These are phyloP conservation scores for Moricandia moricandioides DNA, from an alignment of 345 rosid species.

Conservation along the genomic window DNA sequence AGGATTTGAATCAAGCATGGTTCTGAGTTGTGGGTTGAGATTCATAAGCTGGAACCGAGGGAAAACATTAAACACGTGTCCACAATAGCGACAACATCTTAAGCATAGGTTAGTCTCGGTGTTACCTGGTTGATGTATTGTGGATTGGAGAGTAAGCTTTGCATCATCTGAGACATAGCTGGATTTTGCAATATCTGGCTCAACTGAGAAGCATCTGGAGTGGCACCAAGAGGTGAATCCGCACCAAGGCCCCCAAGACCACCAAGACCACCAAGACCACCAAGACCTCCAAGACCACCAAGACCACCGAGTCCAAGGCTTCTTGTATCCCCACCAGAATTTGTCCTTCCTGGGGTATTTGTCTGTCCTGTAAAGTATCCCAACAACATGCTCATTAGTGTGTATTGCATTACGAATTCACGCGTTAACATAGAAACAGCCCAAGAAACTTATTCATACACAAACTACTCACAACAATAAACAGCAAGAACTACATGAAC, in stretches of 20 bases:
- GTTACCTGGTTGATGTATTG: conserved; percentile 81
- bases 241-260: conserved; percentile 66
- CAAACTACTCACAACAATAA: background rate
- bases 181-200: conserved; percentile 82
- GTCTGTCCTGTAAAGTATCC: conserved; percentile 38
- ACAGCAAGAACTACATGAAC: background rate
- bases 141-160: conserved; percentile 68
- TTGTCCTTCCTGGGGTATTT: conserved; percentile 50
- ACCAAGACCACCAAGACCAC: conserved; percentile 59
- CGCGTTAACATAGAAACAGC: background rate
- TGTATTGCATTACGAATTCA: background rate
- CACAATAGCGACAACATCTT: background rate
- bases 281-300: conserved; percentile 61
- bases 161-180: conserved; percentile 81
- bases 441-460: background rate
- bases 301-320: conserved; percentile 56
- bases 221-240: conserved; percentile 47
- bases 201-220: conserved; percentile 58
- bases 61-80: background rate
- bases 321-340: conserved; percentile 51
- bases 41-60: conserved; percentile 45
- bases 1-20: conserved; percentile 61
- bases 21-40: conserved; percentile 57
- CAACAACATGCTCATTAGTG: background rate
- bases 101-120: background rate